Evolutionary conservation across 805 yeast genomes (phyloP).

Genomic region (Groenewaldozyma tartarivorans): DNA sequence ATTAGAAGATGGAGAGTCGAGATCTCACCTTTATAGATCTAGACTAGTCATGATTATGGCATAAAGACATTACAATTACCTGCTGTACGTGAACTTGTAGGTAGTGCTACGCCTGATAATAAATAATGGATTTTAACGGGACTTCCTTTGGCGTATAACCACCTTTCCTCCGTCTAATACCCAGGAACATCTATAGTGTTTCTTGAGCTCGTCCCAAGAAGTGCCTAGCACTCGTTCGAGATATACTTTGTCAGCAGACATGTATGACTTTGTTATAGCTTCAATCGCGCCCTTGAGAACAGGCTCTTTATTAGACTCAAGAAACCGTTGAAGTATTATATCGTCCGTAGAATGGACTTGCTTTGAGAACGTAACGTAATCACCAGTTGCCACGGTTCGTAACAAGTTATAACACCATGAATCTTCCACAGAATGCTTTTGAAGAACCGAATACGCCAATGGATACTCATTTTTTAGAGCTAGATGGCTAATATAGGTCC

Average conservation of each 20-base stretch:
- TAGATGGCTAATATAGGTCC: constrained; percentile 36
- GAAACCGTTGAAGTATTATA: not conserved
- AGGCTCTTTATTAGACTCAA: constrained; percentile 5
- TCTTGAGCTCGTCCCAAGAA: constrained; percentile 5
- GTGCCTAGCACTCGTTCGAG: constrained; percentile 11
- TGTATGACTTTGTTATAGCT: constrained; percentile 12
- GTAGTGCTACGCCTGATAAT: no score
- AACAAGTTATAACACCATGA: constrained; percentile 5
- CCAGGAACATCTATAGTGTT: constrained; percentile 7
- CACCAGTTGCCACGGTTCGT: constrained; percentile 7
- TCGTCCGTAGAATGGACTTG: not conserved
- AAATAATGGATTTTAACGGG: no score
- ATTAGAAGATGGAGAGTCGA: no score
- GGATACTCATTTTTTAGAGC: constrained; percentile 11
- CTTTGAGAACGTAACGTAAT: constrained; percentile 10
- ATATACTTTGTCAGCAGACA: constrained; percentile 2
- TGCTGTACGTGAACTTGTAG: no score
- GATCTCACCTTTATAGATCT: no score
- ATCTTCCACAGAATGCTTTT: constrained; percentile 5
- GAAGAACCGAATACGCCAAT: constrained; percentile 16
- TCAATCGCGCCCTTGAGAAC: constrained; percentile 6
- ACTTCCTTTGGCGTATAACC: constrained; percentile 2
- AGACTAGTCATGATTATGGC: no score
- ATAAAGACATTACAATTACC: no score
- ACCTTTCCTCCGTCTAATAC: constrained; percentile 6